These are phyloP conservation scores for Xylaria sp. DNA, from an alignment of 2,329 filamentous ascomycete species.

Conservation along the genomic window DNA sequence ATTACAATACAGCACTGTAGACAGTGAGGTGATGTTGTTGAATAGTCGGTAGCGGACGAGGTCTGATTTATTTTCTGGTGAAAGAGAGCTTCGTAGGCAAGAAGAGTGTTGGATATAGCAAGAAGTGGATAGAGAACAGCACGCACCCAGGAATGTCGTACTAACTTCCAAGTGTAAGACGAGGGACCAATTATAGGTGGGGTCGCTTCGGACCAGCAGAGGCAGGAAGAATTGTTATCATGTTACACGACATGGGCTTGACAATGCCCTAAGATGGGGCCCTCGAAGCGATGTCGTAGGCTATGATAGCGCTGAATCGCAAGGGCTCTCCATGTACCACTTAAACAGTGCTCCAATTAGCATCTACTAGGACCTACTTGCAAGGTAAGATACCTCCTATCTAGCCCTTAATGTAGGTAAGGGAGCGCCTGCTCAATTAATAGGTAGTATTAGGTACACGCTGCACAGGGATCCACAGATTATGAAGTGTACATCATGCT, in stretches of 20 bases:
- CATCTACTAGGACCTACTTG: neutral
- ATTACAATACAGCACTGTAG: slow-evolving; percentile 6
- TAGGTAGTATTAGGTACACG: neutral
- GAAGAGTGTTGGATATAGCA: neutral
- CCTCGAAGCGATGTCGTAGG: slow-evolving; percentile 4
- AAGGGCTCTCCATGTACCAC: slow-evolving; percentile 23
- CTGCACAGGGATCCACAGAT: neutral
- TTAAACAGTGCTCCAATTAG: slow-evolving; percentile 26
- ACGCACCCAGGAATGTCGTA: neutral
- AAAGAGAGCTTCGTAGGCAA: slow-evolving; percentile 3
- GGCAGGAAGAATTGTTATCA: slow-evolving; percentile 25
- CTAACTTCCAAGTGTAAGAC: slow-evolving; percentile 7
- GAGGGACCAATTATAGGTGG: slow-evolving; percentile 27
- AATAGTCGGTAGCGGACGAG: slow-evolving; percentile 16
- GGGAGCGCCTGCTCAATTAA: neutral
- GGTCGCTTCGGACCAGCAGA: slow-evolving; percentile 7
- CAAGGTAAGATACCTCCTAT: no score
- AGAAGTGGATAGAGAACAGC: slow-evolving; percentile 3
- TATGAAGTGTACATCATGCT: neutral
- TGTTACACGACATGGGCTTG: slow-evolving; percentile 4
- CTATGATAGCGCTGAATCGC: neutral
- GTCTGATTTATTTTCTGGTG: slow-evolving; percentile 7
- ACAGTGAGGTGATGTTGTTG: slow-evolving; percentile 20
- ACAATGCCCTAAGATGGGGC: neutral
- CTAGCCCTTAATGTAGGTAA: neutral